Base-by-base conservation (phyloP, 2,329 filamentous ascomycete species). In the Penicillium sp. region DNA sequence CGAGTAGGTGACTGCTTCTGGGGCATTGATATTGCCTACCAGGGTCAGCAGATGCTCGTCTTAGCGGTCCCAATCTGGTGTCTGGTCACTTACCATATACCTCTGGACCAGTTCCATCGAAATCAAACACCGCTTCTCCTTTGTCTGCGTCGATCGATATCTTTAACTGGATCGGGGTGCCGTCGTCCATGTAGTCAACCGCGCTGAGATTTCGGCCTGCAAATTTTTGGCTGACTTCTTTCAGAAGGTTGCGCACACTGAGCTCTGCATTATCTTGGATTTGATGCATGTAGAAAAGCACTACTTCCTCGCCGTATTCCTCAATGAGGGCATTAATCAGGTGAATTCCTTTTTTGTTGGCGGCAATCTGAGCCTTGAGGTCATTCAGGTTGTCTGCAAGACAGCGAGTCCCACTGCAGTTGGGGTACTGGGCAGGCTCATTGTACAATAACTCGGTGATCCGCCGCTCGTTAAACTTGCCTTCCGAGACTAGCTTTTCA, bases 181-280 rank as follows among this genome's bases (percentile, higher is more conserved):
- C 91, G 70, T 94, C 91, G 69, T 95, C 91, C 89, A 93, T 94
- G 77, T 87, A 90, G 71, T 95, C 91, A 9, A 88, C 80, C 0
- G 91, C 89, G 2, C 83, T 84, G 1, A 93, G 83, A 35, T 89
- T 85, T 57, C 84, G 83, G 4, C 88, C 88, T 15, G 60, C 50
- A 67, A 91, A 90, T 38, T 85, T 84, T 61, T 83, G 83, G 70
- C 86, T 85, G 26, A 93, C 87, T 22, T 85, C 80, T 71, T 88
- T 91, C 45, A 94, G 81, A 3, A 93, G 81, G 58, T 84, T 85
- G 17, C 89, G 84, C 0, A 95, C 91, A 53, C 87, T 89, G 1
- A 87, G 79, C 66, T 92, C 91, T 0, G 91, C 91, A 58, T 92
- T 93, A 61, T 88, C 83, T 74, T 94, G 91, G 65, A 94, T 94